phyloP scores from a whole-genome alignment of 2,329 filamentous ascomycete species.

The Biscogniauxia sp. region DNA sequence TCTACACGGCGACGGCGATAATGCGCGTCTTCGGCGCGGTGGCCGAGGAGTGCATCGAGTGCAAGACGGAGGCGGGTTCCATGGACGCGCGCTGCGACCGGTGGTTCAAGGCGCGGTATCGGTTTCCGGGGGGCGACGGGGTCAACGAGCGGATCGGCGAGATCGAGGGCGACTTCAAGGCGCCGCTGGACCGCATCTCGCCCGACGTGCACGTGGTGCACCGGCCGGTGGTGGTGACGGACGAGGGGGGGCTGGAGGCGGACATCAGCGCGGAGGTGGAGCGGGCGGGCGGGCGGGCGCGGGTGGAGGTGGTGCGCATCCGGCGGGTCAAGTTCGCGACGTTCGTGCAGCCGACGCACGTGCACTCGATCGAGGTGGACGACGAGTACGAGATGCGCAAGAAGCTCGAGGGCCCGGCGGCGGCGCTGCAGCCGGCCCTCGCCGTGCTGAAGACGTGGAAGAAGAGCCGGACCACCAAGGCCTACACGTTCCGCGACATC shows the following conservation, averaged over 20 bases:
- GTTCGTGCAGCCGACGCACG: conserved; percentile 16
- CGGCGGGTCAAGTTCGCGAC: conserved; percentile 24
- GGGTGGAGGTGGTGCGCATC: conserved; percentile 23
- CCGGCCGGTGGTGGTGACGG: conserved; percentile 18
- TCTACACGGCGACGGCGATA: conserved; percentile 33
- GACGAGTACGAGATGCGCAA: conserved; percentile 27
- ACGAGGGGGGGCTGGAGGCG: background rate
- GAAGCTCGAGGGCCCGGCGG: conserved; percentile 8
- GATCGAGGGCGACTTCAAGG: conserved; percentile 30
- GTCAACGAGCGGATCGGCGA: conserved; percentile 19
- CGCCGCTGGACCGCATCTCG: conserved; percentile 17
- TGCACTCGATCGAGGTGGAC: conserved; percentile 25
- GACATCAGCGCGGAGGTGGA: conserved; percentile 11
- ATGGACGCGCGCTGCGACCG: conserved; percentile 27
- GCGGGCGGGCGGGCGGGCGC: conserved; percentile 7
- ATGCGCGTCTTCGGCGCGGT: conserved; percentile 33
- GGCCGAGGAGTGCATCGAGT: conserved; percentile 33
- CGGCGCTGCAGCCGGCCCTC: background rate
- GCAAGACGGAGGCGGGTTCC: conserved; percentile 18
- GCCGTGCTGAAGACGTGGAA: conserved; percentile 21
- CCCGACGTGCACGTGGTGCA: conserved; percentile 23
- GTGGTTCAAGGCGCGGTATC: conserved; percentile 31
- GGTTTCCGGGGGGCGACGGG: conserved; percentile 32
- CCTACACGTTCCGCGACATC: conserved; percentile 24
- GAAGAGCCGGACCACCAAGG: conserved; percentile 20